Conservation (phyloP, 108 stramenopile genomes). For the Parietichytrium sp. region DNA sequence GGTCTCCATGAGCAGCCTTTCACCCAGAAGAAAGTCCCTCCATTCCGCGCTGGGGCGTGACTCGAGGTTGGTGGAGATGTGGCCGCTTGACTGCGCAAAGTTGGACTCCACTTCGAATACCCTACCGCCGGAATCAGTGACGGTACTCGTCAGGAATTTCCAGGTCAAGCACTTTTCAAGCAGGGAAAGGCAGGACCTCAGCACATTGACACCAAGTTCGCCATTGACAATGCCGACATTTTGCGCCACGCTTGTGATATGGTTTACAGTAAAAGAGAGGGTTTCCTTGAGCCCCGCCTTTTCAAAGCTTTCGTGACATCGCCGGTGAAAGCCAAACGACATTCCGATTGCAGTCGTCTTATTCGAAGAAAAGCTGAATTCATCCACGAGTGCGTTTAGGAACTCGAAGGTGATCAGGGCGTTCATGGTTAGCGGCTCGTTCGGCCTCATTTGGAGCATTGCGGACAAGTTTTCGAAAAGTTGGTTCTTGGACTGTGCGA, state of each 20-base stretch:
- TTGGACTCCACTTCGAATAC: background rate
- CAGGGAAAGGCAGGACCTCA: background rate
- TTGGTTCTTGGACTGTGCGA: slow-evolving; percentile 4
- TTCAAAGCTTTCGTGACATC: slow-evolving; percentile 34
- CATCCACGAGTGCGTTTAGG: background rate
- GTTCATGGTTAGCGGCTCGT: background rate
- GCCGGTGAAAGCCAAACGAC: slow-evolving; percentile 3
- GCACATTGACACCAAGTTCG: too few species aligned
- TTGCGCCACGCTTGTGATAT: background rate
- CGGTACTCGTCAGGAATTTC: background rate
- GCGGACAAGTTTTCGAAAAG: background rate
- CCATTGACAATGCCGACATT: background rate
- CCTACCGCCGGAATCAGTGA: background rate
- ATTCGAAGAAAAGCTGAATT: slow-evolving; percentile 36
- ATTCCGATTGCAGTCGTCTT: background rate
- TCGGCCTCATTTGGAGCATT: background rate
- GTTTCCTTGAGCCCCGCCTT: background rate
- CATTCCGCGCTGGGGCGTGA: background rate
- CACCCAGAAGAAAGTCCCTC: background rate
- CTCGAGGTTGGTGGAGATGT: background rate
- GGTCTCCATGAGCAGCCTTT: background rate
- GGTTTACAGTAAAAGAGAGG: background rate
- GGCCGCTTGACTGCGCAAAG: background rate
- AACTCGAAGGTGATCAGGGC: background rate
- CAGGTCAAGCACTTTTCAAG: slow-evolving; percentile 23